Conservation (phyloP, 2,329 filamentous ascomycete genomes). For the Dothideomycetes sp. region DNA sequence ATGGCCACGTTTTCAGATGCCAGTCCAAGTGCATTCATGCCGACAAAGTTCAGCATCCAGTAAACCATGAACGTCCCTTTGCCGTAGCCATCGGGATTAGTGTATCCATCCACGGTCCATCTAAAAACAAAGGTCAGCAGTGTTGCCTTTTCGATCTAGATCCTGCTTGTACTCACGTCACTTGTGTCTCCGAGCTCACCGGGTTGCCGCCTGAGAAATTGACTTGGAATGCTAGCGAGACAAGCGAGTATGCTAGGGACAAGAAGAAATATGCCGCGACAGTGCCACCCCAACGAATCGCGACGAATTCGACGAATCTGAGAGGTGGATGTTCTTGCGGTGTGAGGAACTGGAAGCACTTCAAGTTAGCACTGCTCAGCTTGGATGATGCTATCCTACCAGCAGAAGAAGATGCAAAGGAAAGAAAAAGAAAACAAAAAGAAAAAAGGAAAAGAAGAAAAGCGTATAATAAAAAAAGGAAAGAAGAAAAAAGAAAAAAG, state of each 20-base stretch:
- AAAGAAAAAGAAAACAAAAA: too few species aligned
- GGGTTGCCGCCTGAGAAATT: constrained; percentile 43
- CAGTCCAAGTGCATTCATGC: constrained; percentile 54
- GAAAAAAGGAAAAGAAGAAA: too few species aligned
- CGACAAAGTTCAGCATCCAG: constrained; percentile 45
- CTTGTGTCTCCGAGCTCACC: constrained; percentile 35
- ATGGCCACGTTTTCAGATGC: constrained; percentile 58
- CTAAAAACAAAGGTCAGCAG: too few species aligned
- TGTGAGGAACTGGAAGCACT: constrained; percentile 41
- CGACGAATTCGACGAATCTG: constrained; percentile 48
- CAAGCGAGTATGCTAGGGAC: constrained; percentile 54
- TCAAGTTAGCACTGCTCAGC: constrained; percentile 3
- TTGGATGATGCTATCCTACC: neutral
- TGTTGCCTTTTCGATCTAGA: too few species aligned
- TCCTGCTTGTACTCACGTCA: constrained; percentile 21
- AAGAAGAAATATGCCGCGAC: constrained; percentile 52
- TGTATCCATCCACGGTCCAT: too few species aligned
- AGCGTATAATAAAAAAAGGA: too few species aligned
- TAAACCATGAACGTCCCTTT: constrained; percentile 52
- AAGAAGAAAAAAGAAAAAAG: too few species aligned
- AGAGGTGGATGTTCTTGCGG: constrained; percentile 48
- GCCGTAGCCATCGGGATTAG: constrained; percentile 47
- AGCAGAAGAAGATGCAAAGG: too few species aligned
- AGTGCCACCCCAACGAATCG: constrained; percentile 50
- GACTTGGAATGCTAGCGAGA: constrained; percentile 54